phyloP scores from a whole-genome alignment of 148 eudicot species.

The Arbutus unedo region DNA sequence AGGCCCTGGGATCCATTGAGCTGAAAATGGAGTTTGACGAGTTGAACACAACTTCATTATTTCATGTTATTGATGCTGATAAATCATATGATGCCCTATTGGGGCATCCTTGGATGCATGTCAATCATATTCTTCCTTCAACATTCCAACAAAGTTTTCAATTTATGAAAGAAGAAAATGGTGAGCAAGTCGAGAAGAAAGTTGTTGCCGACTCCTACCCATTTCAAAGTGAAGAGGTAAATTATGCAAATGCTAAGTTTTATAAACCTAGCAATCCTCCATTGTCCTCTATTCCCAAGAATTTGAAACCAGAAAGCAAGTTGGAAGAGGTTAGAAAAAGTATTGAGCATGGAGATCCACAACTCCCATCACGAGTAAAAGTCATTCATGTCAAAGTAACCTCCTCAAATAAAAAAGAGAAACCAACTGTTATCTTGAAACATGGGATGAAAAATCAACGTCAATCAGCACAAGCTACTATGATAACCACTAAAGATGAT shows the following conservation, averaged over 20 bases:
- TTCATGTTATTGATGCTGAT: not conserved
- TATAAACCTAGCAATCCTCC: not conserved
- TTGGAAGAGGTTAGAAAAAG: not conserved
- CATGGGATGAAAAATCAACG: not conserved
- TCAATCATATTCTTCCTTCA: not conserved
- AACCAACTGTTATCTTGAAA: not conserved
- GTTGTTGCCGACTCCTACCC: not conserved
- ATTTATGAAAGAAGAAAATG: not conserved
- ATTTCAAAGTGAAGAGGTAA: not conserved
- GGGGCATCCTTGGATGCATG: not conserved
- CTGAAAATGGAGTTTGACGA: not conserved
- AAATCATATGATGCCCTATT: not conserved
- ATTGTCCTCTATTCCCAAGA: not conserved
- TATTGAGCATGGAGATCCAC: not conserved
- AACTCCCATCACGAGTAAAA: not conserved
- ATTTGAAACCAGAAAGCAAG: not conserved
- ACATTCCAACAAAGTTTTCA: not conserved
- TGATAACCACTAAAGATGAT: not conserved
- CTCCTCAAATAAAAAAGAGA: too few species aligned
- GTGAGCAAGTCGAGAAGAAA: not conserved
- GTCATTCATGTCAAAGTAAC: not conserved
- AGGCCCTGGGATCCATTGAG: not conserved
- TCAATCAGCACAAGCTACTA: not conserved
- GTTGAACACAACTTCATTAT: not conserved
- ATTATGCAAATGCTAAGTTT: not conserved